Conservation (phyloP, 176 grass and related monocot genomes). For the Otatea glauca region DNA sequence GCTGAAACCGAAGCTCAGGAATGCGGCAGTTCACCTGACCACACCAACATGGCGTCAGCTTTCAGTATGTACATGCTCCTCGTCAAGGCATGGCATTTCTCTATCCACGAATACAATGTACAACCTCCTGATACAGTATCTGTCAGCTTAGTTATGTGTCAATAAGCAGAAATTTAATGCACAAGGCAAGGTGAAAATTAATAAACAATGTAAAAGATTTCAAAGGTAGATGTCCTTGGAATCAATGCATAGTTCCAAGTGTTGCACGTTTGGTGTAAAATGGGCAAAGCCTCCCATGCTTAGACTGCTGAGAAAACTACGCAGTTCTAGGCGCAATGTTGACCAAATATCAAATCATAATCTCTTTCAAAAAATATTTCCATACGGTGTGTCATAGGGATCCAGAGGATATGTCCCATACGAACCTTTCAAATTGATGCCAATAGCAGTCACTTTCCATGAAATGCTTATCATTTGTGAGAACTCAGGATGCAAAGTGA, state of each 20-base stretch:
- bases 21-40: conserved; percentile 45
- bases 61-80: conserved; percentile 59
- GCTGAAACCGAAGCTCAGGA: conserved; percentile 52
- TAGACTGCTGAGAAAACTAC: neutral
- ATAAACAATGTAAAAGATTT: conserved; percentile 48
- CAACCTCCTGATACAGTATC: conserved; percentile 37
- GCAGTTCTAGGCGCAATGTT: neutral
- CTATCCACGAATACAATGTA: conserved; percentile 45
- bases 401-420: neutral
- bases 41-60: conserved; percentile 59
- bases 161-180: conserved; percentile 33
- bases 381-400: neutral
- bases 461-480: neutral
- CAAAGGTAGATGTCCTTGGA: conserved; percentile 51
- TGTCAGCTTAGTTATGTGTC: conserved; percentile 28
- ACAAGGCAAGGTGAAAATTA: conserved; percentile 33
- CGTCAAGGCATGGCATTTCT: conserved; percentile 43
- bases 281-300: neutral
- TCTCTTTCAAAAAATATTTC: neutral
- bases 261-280: conserved; percentile 49
- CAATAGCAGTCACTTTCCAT: neutral
- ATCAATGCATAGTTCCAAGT: conserved; percentile 52
- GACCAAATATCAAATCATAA: conserved; percentile 23
- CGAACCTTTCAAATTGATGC: neutral
- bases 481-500: conserved; percentile 8